Evolutionary conservation across 2,329 filamentous ascomycete genomes (phyloP), one percentile per base, ranked within the genome.

Genomic region (Verticillium longisporum): DNA sequence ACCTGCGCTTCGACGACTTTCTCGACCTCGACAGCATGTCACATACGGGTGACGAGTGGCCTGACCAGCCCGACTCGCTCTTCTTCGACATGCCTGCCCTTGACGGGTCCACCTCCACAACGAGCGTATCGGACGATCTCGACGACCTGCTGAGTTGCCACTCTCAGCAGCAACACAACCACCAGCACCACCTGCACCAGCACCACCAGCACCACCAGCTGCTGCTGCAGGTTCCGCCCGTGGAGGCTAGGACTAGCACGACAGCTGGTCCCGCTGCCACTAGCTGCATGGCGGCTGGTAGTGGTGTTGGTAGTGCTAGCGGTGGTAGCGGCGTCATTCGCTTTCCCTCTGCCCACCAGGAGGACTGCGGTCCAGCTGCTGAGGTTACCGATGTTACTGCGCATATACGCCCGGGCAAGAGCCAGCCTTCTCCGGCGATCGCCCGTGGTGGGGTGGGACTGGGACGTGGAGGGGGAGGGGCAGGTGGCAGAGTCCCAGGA

Each of bases 1-100:
- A 60, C 37, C 62, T 77, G 56, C 61, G 69, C 18, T 65, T 70
- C 26, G 61, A 68, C 21, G 62, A 74, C 10, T 68, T 77, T 1
- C 57, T 72, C 58, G 61, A 64, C 4, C 63, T 73, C 11, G 65
- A 72, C 14, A 60, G 62, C 58, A 36, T 56, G 50, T 41, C 58
- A 57, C 32, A 53, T 57, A 56, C 55, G 57, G 64, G 41, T 32
- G 59, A 65, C 59, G 64, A 63, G 57, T 56, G 62, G 26, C 31
- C 59, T 37, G 57, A 58, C 55, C 33, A 60, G 55, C 59, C 64
- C 62, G 64, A 64, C 58, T 63, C 64, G 59, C 61, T 64, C 61
- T 61, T 64, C 59, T 63, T 59, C 62, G 63, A 65, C 41, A 60
- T 65, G 32, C 58, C 60, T 60, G 58, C 62, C 55, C 55, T 61